Evolutionary conservation across 345 rosid genomes (phyloP).

Genomic region (Aurinia saxatilis): DNA sequence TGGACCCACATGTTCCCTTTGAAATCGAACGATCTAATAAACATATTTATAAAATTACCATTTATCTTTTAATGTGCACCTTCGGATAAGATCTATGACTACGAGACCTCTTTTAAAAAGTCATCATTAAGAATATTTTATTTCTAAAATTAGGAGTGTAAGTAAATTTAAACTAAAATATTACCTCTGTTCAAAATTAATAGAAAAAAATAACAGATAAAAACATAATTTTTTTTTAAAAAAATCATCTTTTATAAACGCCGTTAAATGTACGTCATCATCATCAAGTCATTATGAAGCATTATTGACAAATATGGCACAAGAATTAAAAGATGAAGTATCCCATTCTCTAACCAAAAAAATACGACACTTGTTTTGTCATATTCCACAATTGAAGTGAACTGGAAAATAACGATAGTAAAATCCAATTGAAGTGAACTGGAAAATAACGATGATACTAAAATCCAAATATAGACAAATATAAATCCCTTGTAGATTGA

Average conservation of each 20-base stretch:
- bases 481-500: too few relatives aligned
- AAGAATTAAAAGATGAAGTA: background rate
- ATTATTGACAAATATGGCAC: background rate
- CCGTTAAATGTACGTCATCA: slow-evolving; percentile 11
- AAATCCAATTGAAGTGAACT: too few relatives aligned
- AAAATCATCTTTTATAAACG: too few relatives aligned
- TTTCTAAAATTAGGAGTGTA: background rate
- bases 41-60: background rate
- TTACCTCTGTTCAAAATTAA: too few relatives aligned
- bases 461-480: too few relatives aligned
- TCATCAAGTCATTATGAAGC: background rate
- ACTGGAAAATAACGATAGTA: too few relatives aligned
- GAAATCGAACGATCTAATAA: background rate
- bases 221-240: too few relatives aligned
- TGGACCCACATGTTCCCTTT: slow-evolving; percentile 16
- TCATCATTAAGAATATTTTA: background rate
- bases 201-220: too few relatives aligned
- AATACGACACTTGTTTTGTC: slow-evolving; percentile 3
- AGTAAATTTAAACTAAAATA: background rate
- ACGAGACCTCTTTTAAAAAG: background rate
- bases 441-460: too few relatives aligned
- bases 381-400: too few relatives aligned
- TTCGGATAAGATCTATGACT: slow-evolving; percentile 24
- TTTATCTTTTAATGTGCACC: background rate
- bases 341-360: slow-evolving; percentile 3